Evolutionary conservation across 108 stramenopile genomes (phyloP).

Genomic region (Pseudonitzschia multistriata): DNA sequence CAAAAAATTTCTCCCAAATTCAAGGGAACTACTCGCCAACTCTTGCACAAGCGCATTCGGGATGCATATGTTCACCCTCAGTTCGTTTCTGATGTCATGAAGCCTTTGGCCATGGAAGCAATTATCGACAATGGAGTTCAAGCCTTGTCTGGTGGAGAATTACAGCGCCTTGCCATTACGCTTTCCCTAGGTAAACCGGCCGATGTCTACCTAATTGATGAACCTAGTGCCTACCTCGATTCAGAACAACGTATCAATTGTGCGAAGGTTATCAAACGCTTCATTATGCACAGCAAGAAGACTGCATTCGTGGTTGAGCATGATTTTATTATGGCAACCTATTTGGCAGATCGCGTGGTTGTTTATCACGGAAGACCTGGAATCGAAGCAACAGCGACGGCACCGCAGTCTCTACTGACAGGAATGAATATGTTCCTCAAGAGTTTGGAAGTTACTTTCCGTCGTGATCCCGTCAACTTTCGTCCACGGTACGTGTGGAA

Average conservation of each 20-base stretch:
- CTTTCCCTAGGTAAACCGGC: constrained; percentile 95
- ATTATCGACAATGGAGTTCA: constrained; percentile 99
- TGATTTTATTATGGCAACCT: constrained; percentile 99
- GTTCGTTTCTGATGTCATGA: constrained; percentile 97
- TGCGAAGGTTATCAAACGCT: constrained; percentile 98
- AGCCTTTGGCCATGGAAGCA: constrained; percentile 89
- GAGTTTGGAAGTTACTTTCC: constrained; percentile 97
- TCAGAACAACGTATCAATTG: constrained; percentile 98
- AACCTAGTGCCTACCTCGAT: constrained; percentile 98
- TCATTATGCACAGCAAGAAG: constrained; percentile 98
- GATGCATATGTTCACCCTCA: constrained; percentile 96
- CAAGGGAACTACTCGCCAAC: constrained; percentile 93
- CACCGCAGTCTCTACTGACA: constrained; percentile 91
- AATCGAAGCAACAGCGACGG: constrained; percentile 91
- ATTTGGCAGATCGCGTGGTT: constrained; percentile 96
- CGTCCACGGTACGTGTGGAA: constrained; percentile 78
- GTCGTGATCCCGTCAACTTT: constrained; percentile 96
- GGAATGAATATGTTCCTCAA: constrained; percentile 99
- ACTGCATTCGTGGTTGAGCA: constrained; percentile 99
- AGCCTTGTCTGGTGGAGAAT: constrained; percentile 96
- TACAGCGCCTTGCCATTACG: constrained; percentile 97
- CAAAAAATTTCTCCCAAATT: constrained; percentile 99
- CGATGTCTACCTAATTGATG: constrained; percentile 98
- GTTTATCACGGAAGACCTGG: constrained; percentile 96
- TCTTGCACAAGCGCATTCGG: constrained; percentile 95